A percentile compares a stretch with the other conserved stretches of the same genome.
Conservation (phyloP, 2,329 filamentous ascomycete species). For the Ilyonectria mors-panacis region DNA sequence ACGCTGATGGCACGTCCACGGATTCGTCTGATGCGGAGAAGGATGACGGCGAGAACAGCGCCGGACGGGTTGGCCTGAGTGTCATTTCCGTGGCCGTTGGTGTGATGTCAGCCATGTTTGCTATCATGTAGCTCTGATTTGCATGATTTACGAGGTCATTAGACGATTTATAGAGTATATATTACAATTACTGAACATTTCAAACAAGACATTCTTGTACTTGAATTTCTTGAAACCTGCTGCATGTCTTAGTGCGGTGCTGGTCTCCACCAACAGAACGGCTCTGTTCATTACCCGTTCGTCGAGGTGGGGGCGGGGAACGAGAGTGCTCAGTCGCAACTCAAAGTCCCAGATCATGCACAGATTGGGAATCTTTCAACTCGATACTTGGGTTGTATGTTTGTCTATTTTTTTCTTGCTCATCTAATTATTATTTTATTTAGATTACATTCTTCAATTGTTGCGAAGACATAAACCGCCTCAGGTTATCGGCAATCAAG, state of each 20-base stretch:
- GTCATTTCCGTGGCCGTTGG: neutral
- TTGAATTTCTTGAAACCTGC: too few relatives aligned
- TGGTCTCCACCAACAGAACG: too few relatives aligned
- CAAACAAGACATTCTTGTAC: too few relatives aligned
- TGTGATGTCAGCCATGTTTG: slow-evolving; percentile 1
- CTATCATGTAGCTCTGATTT: neutral
- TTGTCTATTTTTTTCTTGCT: slow-evolving; percentile 7
- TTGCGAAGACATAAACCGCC: slow-evolving; percentile 72
- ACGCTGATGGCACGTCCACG: slow-evolving; percentile 5
- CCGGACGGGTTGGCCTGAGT: neutral
- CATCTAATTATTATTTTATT: slow-evolving; percentile 22
- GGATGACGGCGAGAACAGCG: neutral
- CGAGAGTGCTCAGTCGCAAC: too few relatives aligned
- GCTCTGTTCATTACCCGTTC: too few relatives aligned
- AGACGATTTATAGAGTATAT: slow-evolving; percentile 1
- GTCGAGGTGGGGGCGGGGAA: too few relatives aligned
- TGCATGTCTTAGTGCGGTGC: too few relatives aligned
- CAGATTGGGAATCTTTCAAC: too few relatives aligned
- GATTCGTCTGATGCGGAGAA: neutral
- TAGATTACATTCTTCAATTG: slow-evolving; percentile 67
- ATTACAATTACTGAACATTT: neutral
- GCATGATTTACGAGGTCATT: neutral
- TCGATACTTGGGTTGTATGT: neutral
- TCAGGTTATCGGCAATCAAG: slow-evolving; percentile 73
- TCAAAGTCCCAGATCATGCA: too few relatives aligned